A percentile compares a stretch with the other conserved stretches of the same genome.
Evolutionary conservation across 805 yeast species (phyloP).

Genomic region (Komagataella kurtzmanii): DNA sequence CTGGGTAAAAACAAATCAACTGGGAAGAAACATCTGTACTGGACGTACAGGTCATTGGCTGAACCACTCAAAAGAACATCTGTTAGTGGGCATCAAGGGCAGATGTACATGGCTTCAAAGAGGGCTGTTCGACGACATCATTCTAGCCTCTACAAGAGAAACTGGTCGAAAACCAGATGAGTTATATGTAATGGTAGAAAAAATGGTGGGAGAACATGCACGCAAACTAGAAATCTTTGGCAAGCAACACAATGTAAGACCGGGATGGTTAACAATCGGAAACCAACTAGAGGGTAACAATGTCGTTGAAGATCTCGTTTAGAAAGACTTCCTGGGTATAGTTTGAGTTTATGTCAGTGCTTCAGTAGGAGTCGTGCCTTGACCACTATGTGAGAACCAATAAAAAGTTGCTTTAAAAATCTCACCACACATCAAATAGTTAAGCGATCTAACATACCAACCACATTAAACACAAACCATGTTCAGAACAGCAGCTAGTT

Average conservation of each 20-base stretch:
- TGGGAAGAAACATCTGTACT: slow-evolving; percentile 80
- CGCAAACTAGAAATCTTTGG: slow-evolving; percentile 86
- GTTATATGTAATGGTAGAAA: slow-evolving; percentile 70
- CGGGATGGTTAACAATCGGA: slow-evolving; percentile 86
- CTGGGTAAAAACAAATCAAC: slow-evolving; percentile 86
- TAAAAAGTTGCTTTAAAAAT: slow-evolving; percentile 14
- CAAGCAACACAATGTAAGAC: slow-evolving; percentile 69
- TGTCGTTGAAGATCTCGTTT: slow-evolving; percentile 27
- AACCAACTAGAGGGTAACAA: slow-evolving; percentile 55
- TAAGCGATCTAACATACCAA: neutral
- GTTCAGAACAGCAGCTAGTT: neutral
- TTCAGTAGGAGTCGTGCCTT: neutral
- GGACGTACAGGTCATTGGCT: slow-evolving; percentile 97
- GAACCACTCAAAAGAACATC: slow-evolving; percentile 87
- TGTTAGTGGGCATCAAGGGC: slow-evolving; percentile 78
- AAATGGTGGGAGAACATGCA: slow-evolving; percentile 66
- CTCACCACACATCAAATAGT: neutral
- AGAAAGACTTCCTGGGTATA: too few species aligned
- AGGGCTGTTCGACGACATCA: slow-evolving; percentile 57
- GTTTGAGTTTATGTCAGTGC: neutral
- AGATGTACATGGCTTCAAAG: slow-evolving; percentile 57
- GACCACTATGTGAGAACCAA: slow-evolving; percentile 30
- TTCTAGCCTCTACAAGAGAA: slow-evolving; percentile 78
- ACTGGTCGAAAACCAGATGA: slow-evolving; percentile 90
- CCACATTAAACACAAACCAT: neutral